Evolutionary conservation across 305 asterid genomes (phyloP), one percentile per base, ranked within the genome.

Genomic region (Fraxinus greggii): DNA sequence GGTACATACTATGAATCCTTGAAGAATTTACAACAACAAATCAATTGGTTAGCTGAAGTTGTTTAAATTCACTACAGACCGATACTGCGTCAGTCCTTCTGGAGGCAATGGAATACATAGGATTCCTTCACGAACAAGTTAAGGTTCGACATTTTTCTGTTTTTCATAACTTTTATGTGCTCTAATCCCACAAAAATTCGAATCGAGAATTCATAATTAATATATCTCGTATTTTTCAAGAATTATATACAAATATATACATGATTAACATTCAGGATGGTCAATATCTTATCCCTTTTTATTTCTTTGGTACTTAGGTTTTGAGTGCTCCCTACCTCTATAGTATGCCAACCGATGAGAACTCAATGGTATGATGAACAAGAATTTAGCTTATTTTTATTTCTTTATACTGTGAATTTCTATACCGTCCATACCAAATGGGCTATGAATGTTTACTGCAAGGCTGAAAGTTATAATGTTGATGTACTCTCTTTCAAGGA

Each of bases 11-110:
- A 4, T 5, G 7, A 42, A 24, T 26, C 8, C 15, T 76, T 5
- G 36, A 13, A 26, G 23, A 21, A 54, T 76, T 42, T 45, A 23
- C 36, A 4, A 13, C 19, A 63, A 5, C 42, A 35, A 63, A 78
- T 33, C 35, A 28, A 61, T 29, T 70, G 24, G 5, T 67, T 28
- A 67, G 40, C 45, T 70, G 8, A 9, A 82, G 38, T 59, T 81
- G 78, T 72, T 23, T 84, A 6, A 13, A 24, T 81, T 72, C 6
- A 48, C 78, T 79, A 76, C 92, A 93, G 98, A 90, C 98, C 0
- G 98, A 94, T 87, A 94, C 97, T 0, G 97, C 97, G 56, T 94
- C 98, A 28, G 98, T 94, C 84, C 97, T 94, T 65, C 84, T 83
- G 3, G 97, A 92, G 78, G 97, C 94, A 36, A 88, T 92, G 92